Base-by-base conservation (phyloP, 2,329 filamentous ascomycete species). In the Ceratocystis harringtonii region DNA sequence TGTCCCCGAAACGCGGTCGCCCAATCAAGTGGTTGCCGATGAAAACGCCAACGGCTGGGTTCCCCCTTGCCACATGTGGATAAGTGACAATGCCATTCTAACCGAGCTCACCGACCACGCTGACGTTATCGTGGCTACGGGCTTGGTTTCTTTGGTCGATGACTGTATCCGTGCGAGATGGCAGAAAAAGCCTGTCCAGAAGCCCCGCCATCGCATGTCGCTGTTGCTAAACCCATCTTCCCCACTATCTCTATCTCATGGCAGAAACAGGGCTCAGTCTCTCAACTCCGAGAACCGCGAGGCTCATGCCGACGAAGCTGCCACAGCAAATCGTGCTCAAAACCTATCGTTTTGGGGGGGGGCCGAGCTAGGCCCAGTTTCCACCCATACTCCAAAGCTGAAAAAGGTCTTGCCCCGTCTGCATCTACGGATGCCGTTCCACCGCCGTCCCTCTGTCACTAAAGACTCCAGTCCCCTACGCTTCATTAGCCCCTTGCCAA, bases 61-160 rank as follows among this genome's bases (percentile, higher is more conserved):
- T 28, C 89, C 90, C 65, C 91, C 90, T 4, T 95, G 88, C 73
- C 89, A 89, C 71, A 86, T 97, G 84, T 92, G 90, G 84, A 90
- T 97, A 73, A 89, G 83, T 70, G 90, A 96, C 74, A 77, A 83
- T 67, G 80, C 79, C 17, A 80, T 94, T 67, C 79, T 94, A 69
- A 78, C 81, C 41, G 85, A 83, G 70, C 78, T 84, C 73, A 88
- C 87, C 62, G 92, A 96, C 73, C 84, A 95, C 71, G 89, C 90
- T 68, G 92, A 96, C 74, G 87, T 95, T 69, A 87, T 97, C 69
- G 82, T 97, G 68, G 84, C 91, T 60, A 94, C 91, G n/a, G 92
- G 92, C 28, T 82, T 97, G 70, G 85, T 95, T 70, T 84, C 89
- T 6, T 83, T 97, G 57, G 87, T 95, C 63, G 92, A 97, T 72